Evolutionary conservation across 2,329 filamentous ascomycete genomes (phyloP).

Genomic region (Beauveria asiatica): DNA sequence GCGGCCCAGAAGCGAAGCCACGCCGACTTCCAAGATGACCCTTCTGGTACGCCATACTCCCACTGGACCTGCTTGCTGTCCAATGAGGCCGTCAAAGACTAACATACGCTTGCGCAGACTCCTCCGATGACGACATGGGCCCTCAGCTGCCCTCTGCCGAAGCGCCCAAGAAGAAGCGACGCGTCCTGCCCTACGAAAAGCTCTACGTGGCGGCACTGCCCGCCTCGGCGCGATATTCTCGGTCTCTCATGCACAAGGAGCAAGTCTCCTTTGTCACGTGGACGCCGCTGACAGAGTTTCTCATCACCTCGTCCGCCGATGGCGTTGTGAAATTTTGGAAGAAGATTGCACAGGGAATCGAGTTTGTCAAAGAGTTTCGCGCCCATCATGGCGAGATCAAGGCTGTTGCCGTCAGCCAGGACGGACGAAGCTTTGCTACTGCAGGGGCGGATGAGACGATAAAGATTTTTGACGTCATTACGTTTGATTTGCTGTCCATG

Average conservation of each 20-base stretch:
- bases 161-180: slow-evolving; percentile 80
- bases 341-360: slow-evolving; percentile 79
- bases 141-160: slow-evolving; percentile 76
- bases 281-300: slow-evolving; percentile 85
- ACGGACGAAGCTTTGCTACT: slow-evolving; percentile 90
- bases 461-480: slow-evolving; percentile 76
- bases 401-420: slow-evolving; percentile 75
- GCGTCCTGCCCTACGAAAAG: slow-evolving; percentile 88
- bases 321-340: slow-evolving; percentile 99
- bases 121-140: slow-evolving; percentile 87
- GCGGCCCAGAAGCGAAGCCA: slow-evolving; percentile 42
- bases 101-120: slow-evolving; percentile 26
- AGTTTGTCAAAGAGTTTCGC: slow-evolving; percentile 97
- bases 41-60: slow-evolving; percentile 28
- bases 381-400: slow-evolving; percentile 81
- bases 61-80: slow-evolving; percentile 28
- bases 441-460: slow-evolving; percentile 69
- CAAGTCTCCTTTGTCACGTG: slow-evolving; percentile 81
- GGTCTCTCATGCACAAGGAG: slow-evolving; percentile 97
- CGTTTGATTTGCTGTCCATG: slow-evolving; percentile 81
- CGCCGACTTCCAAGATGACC: slow-evolving; percentile 42
- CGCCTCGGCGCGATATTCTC: slow-evolving; percentile 73
- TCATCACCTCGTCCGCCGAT: slow-evolving; percentile 88
- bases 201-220: slow-evolving; percentile 89
- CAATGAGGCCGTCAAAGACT: slow-evolving; percentile 1